Percentiles rank a stretch among this genome's conserved stretches.
Evolutionary conservation across 495 filamentous ascomycete species (phyloP).

Genomic region (Penicillium cataractarum): DNA sequence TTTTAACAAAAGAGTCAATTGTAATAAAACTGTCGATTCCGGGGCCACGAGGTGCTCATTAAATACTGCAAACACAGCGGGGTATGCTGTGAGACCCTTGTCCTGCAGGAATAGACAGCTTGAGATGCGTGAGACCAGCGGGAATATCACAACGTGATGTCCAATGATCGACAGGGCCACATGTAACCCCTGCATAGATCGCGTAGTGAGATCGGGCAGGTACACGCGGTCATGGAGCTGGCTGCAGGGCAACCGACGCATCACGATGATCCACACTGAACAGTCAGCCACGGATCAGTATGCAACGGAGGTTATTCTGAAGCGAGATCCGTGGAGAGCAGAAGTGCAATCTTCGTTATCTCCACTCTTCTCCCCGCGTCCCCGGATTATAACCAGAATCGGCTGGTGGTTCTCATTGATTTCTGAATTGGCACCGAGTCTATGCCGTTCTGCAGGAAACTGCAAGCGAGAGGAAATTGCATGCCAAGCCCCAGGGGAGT

Average conservation of each 20-base stretch:
- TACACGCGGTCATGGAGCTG: conserved; percentile 11
- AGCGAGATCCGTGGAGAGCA: background rate
- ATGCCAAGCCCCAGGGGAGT: background rate
- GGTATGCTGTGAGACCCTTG: background rate
- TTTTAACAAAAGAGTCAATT: background rate
- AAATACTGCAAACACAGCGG: conserved; percentile 18
- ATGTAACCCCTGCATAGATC: conserved; percentile 16
- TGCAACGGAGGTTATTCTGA: background rate
- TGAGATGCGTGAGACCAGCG: conserved; percentile 1
- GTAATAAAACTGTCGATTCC: background rate
- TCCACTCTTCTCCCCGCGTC: conserved; percentile 12
- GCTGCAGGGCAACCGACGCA: background rate
- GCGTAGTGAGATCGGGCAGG: conserved; percentile 18
- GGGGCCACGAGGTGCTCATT: background rate
- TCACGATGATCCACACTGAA: conserved; percentile 13
- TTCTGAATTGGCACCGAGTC: background rate
- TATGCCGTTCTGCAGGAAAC: conserved; percentile 4
- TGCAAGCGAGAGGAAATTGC: conserved; percentile 8
- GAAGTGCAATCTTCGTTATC: background rate
- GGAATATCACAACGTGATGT: background rate
- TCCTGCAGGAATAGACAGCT: background rate
- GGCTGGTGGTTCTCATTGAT: conserved; percentile 15
- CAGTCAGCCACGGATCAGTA: background rate
- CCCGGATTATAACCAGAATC: conserved; percentile 8
- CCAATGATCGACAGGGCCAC: conserved; percentile 22